Evolutionary conservation across 2,329 filamentous ascomycete species (phyloP).

Genomic region (Ophiostoma triangulosporum): DNA sequence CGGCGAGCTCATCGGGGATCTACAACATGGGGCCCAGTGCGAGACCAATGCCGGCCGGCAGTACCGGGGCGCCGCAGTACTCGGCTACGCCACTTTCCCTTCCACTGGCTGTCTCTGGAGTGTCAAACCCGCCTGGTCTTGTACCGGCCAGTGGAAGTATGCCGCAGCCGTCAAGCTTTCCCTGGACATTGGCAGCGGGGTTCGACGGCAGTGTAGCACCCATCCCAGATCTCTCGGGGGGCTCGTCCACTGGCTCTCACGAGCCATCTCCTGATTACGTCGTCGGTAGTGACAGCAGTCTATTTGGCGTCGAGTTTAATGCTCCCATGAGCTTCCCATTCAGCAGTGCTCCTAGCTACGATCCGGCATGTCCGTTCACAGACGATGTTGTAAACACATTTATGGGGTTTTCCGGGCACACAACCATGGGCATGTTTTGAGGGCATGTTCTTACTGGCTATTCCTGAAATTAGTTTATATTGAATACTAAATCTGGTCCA

Average conservation of each 20-base stretch:
- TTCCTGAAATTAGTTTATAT: neutral
- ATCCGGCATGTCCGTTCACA: neutral
- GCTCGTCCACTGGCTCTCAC: neutral
- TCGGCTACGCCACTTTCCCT: neutral
- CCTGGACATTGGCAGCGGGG: neutral
- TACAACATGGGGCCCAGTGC: neutral
- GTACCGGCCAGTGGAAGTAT: neutral
- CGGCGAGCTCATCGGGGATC: neutral
- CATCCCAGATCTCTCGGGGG: neutral
- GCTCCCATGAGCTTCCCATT: neutral
- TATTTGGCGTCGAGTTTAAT: neutral
- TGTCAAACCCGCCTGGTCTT: neutral
- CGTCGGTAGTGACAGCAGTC: neutral
- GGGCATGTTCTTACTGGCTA: no score
- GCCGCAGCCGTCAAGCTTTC: neutral
- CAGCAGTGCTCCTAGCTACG: neutral
- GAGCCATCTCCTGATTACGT: neutral
- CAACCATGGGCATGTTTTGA: conserved; percentile 3
- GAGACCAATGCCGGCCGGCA: neutral
- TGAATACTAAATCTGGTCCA: no score
- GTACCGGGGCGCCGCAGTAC: neutral
- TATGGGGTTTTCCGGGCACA: neutral
- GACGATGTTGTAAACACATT: neutral
- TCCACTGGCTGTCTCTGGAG: neutral
- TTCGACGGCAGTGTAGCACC: neutral